Evolutionary conservation across 345 rosid species (phyloP).

Genomic region (Punica granatum): DNA sequence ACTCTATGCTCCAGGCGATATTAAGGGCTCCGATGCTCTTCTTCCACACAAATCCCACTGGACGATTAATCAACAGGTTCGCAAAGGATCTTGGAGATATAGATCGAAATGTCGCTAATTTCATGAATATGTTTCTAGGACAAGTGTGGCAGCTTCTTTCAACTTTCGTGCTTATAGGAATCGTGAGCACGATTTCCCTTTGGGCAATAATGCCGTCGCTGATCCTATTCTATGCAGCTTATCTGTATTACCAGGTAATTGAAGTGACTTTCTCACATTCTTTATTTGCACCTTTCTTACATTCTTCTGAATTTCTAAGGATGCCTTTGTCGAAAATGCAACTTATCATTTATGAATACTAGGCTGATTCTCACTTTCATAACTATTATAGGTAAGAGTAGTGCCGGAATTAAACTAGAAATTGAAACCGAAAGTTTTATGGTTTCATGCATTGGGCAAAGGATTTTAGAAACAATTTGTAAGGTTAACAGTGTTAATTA

Average conservation of each 20-base stretch:
- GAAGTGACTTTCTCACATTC: background rate
- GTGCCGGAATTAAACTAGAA: background rate
- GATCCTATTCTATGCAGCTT: constrained; percentile 78
- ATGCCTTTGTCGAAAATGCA: background rate
- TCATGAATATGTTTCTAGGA: constrained; percentile 62
- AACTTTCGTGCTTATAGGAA: constrained; percentile 79
- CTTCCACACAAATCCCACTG: constrained; percentile 89
- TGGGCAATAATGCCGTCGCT: constrained; percentile 95
- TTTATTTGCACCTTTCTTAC: constrained; percentile 1
- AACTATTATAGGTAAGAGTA: background rate
- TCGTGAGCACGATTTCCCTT: constrained; percentile 79
- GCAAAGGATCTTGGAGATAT: constrained; percentile 90
- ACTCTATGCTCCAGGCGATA: constrained; percentile 65
- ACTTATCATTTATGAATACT: background rate
- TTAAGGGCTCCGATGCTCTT: constrained; percentile 91
- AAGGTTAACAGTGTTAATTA: background rate
- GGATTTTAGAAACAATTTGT: background rate
- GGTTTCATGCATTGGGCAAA: background rate
- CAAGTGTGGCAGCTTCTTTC: constrained; percentile 86
- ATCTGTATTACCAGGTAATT: constrained; percentile 87
- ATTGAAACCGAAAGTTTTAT: background rate
- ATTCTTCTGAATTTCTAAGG: background rate
- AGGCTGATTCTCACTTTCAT: background rate
- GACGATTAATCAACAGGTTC: constrained; percentile 87
- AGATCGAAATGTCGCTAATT: constrained; percentile 68